phyloP scores from a whole-genome alignment of 352 stramenopile genomes.

The Pythium volutum region DNA sequence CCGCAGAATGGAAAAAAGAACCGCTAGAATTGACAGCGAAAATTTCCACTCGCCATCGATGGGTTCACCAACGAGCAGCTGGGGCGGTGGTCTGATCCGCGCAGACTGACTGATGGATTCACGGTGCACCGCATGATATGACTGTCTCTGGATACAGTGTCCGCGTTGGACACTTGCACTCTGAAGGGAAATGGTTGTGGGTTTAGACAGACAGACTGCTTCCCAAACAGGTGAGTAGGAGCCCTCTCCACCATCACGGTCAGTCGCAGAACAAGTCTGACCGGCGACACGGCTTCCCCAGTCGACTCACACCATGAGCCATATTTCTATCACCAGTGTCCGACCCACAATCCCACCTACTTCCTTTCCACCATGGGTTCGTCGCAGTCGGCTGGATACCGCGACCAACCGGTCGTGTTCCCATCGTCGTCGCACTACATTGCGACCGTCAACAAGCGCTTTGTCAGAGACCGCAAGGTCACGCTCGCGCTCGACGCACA shows the following conservation, averaged over 20 bases:
- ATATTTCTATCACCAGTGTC: no score
- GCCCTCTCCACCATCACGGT: no score
- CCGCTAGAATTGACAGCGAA: no score
- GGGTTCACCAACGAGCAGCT: background rate
- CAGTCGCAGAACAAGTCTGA: no score
- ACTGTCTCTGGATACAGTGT: background rate
- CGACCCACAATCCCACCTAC: background rate
- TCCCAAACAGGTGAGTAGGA: no score
- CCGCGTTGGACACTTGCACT: conserved; percentile 13
- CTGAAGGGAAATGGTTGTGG: no score
- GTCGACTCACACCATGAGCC: background rate
- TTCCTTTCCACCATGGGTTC: conserved; percentile 5
- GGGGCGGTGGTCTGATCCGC: no score
- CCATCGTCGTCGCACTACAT: conserved; percentile 8
- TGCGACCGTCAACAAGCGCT: conserved; percentile 17
- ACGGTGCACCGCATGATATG: background rate
- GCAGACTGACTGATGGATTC: conserved; percentile 1
- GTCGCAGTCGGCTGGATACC: background rate
- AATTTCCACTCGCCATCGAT: no score
- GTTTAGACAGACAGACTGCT: no score
- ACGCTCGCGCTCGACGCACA: conserved; percentile 16
- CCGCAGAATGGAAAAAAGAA: no score
- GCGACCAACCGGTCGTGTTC: background rate
- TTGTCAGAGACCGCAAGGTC: conserved; percentile 14
- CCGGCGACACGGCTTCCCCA: background rate